phyloP scores from a whole-genome alignment of 768 basidiomycete species.

The Porpolomopsis calyptriformis region DNA sequence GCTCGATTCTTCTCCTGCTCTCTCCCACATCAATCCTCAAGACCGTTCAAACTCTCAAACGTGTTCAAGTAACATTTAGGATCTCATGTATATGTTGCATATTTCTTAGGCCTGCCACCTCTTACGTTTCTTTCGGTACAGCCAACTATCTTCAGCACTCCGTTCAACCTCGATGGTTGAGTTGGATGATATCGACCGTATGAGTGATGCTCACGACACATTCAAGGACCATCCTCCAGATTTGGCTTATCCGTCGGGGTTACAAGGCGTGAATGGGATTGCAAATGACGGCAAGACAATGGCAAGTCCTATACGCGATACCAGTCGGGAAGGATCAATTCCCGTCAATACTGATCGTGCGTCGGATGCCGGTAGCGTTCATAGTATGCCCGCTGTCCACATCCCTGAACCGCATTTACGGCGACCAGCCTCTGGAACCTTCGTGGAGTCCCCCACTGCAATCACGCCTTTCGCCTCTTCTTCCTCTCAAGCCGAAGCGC shows the following conservation, averaged over 20 bases:
- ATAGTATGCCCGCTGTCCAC: conserved; percentile 48
- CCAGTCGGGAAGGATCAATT: conserved; percentile 28
- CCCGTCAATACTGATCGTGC: conserved; percentile 28
- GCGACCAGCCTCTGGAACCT: conserved; percentile 25
- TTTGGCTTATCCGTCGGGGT: conserved; percentile 11
- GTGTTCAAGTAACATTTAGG: too few species aligned
- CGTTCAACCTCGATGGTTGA: conserved; percentile 16
- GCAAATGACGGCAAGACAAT: not conserved
- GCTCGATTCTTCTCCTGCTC: too few species aligned
- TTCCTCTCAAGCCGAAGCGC: conserved; percentile 18
- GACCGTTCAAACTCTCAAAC: too few species aligned
- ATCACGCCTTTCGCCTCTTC: conserved; percentile 21
- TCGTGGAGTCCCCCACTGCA: conserved; percentile 12
- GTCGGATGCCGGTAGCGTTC: conserved; percentile 45
- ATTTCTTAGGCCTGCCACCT: not conserved
- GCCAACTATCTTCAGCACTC: not conserved
- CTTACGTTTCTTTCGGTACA: not conserved
- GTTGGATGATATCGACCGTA: conserved; percentile 22
- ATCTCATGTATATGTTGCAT: too few species aligned
- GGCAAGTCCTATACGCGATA: conserved; percentile 19
- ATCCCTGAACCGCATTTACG: conserved; percentile 30
- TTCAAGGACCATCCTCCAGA: conserved; percentile 22
- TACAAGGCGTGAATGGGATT: conserved; percentile 16
- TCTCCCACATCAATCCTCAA: too few species aligned
- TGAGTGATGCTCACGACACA: conserved; percentile 28